phyloP scores from a whole-genome alignment of 768 basidiomycete species.

The Amanita thiersii region DNA sequence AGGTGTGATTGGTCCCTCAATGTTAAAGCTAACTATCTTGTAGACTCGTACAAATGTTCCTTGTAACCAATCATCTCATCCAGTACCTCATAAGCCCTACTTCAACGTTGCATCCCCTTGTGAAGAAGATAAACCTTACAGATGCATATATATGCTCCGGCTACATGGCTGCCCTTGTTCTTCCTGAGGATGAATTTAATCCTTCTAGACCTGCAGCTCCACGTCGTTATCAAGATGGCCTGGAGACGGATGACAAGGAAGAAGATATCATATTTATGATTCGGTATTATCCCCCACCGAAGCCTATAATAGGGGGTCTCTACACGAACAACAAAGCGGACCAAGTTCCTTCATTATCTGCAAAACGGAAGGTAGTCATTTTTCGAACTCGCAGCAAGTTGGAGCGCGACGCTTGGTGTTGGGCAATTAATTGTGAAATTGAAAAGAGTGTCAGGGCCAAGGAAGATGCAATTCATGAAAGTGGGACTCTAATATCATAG shows the following conservation, averaged over 20 bases:
- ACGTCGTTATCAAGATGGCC: slow-evolving; percentile 81
- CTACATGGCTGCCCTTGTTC: slow-evolving; percentile 60
- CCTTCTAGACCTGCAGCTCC: slow-evolving; percentile 45
- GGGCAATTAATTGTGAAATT: slow-evolving; percentile 86
- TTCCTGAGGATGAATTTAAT: slow-evolving; percentile 57
- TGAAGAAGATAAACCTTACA: slow-evolving; percentile 49
- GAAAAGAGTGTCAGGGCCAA: slow-evolving; percentile 69
- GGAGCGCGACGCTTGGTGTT: slow-evolving; percentile 93
- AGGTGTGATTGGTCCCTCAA: slow-evolving; percentile 17
- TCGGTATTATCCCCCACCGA: slow-evolving; percentile 45
- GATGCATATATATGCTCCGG: slow-evolving; percentile 88
- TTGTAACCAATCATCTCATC: slow-evolving; percentile 69
- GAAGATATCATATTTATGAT: slow-evolving; percentile 87
- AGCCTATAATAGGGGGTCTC: slow-evolving; percentile 18
- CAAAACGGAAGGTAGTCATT: slow-evolving; percentile 52
- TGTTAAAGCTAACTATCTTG: slow-evolving; percentile 5
- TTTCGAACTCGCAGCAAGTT: slow-evolving; percentile 75
- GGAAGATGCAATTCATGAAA: slow-evolving; percentile 58
- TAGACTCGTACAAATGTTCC: slow-evolving; percentile 65
- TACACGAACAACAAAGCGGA: slow-evolving; percentile 20
- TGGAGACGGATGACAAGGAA: slow-evolving; percentile 80
- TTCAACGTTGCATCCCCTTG: slow-evolving; percentile 48
- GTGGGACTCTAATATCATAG: slow-evolving; percentile 43
- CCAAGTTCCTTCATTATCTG: slow-evolving; percentile 42
- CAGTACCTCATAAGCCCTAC: slow-evolving; percentile 58